Base-by-base conservation (phyloP, 495 filamentous ascomycete genomes). In the Penicillium bovifimosum region DNA sequence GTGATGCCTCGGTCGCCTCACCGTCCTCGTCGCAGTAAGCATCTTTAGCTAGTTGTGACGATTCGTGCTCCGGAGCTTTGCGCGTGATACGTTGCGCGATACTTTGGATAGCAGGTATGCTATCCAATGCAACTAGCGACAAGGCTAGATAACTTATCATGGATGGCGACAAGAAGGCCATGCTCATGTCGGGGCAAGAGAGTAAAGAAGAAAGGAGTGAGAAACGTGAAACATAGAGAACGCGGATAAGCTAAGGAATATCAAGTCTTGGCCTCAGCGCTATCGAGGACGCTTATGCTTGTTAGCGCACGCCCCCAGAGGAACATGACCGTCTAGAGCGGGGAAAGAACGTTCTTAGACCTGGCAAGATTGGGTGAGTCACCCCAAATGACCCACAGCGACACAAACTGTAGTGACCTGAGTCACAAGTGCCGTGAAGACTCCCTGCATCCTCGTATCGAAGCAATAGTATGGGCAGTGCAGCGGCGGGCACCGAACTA, bases 1-100 rank as follows among this genome's bases (percentile, higher is more conserved):
- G 46, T 3, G 67, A 68, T 47, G 64, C 63, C 34, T 60, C 56
- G 6, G 63, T 61, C 1, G 65, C 67, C 14, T 66, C 60, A 9
- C 67, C 67, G 41, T 70, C 67, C 13, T 66, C 59, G 42, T 70
- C 67, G 16, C 62, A 47, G 40, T 70, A 69, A 8, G 36, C 59
- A 4, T 51, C 53, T 28, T 58, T 59, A 5, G 60, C 63, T 16
- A 64, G 9, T 9, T 32, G 9, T 18, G 42, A 47, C 4, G 53
- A 35, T 7, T 65, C 58, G 20, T 70, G 61, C 9, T 63, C 45
- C 8, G 17, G 55, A 7, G 60, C 52, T 41, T 28, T 53, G 16
- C 58, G 56, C n/a, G 32, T 53, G 33, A 66, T 42, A 20, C 63
- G 63, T 39, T 33, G 33, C 20, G 32, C 18, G 38, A 68, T 59